Conservation (phyloP, 176 grass and related monocot species). For the Areca catechu region DNA sequence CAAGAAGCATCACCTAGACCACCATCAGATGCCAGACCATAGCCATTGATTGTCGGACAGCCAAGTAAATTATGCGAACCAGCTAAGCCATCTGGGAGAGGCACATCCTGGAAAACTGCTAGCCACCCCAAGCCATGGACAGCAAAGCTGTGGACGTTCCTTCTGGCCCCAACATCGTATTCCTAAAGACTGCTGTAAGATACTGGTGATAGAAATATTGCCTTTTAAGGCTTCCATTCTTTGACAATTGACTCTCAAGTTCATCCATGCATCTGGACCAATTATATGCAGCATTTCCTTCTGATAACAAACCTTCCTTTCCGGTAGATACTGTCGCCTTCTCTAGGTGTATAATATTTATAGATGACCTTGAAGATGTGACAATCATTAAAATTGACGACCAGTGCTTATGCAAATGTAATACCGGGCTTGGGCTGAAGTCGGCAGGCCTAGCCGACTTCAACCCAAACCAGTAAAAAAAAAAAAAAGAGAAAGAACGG, state of each 20-base stretch:
- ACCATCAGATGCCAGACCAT: constrained; percentile 48
- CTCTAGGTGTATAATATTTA: constrained; percentile 95
- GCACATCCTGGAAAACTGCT: constrained; percentile 98
- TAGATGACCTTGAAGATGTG: constrained; percentile 85
- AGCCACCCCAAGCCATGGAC: constrained; percentile 95
- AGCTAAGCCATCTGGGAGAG: constrained; percentile 54
- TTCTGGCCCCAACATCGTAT: constrained; percentile 99
- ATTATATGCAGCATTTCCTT: constrained; percentile 98
- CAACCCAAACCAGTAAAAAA: too few species aligned
- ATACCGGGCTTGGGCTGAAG: too few species aligned
- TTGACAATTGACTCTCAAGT: constrained; percentile 82
- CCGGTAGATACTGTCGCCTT: constrained; percentile 93
- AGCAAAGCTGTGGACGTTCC: constrained; percentile 90
- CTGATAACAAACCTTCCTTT: constrained; percentile 88
- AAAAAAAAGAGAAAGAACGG: too few species aligned
- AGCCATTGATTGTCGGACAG: constrained; percentile 36
- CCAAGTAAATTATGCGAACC: constrained; percentile 42
- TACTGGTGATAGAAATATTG: constrained; percentile 98
- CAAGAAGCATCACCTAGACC: constrained; percentile 38
- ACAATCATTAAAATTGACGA: constrained; percentile 97
- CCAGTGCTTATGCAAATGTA: constrained; percentile 93
- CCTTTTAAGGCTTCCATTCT: constrained; percentile 92
- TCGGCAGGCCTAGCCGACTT: too few species aligned
- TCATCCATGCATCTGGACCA: constrained; percentile 99
- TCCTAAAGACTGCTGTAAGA: constrained; percentile 94